Conservation (phyloP, 139 green algal species). For the Chlamydomonas asymmetrica region DNA sequence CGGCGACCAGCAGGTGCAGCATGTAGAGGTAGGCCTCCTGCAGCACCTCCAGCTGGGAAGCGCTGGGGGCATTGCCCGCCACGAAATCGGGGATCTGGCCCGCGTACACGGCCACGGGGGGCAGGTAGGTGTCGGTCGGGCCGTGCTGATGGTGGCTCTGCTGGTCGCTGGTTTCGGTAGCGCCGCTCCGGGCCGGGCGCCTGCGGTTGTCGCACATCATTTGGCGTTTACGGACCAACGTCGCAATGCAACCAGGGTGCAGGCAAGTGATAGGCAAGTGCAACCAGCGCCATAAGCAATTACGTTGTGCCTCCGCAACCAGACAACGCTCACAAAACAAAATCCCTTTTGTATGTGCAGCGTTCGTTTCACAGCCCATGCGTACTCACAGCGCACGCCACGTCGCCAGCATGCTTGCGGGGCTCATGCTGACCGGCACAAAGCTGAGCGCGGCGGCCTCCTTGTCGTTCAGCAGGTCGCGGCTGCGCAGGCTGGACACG, state of each 20-base stretch:
- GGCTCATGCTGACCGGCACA: slow-evolving; percentile 11
- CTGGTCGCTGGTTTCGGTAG: not conserved
- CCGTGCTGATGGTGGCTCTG: too few species aligned
- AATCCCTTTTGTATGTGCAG: too few species aligned
- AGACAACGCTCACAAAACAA: too few species aligned
- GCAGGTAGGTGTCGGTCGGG: slow-evolving; percentile 33
- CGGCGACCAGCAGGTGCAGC: slow-evolving; percentile 23
- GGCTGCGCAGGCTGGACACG: slow-evolving; percentile 32
- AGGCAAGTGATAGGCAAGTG: too few species aligned
- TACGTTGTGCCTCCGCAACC: too few species aligned
- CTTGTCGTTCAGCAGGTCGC: slow-evolving; percentile 50
- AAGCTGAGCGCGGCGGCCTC: slow-evolving; percentile 44
- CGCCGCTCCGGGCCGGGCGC: too few species aligned
- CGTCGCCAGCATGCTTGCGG: slow-evolving; percentile 5
- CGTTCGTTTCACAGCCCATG: too few species aligned
- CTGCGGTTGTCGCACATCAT: too few species aligned
- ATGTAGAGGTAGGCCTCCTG: slow-evolving; percentile 24
- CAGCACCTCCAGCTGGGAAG: slow-evolving; percentile 13
- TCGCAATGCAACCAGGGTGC: too few species aligned
- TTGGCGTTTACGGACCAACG: too few species aligned
- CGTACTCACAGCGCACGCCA: too few species aligned
- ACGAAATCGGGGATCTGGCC: slow-evolving; percentile 27
- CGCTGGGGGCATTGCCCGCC: not conserved
- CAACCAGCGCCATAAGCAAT: too few species aligned
- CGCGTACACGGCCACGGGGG: slow-evolving; percentile 35